These are phyloP conservation scores for Cutaneotrichosporon daszewskae DNA, from an alignment of 1,284 basidiomycete genomes.

Conservation along the genomic window DNA sequence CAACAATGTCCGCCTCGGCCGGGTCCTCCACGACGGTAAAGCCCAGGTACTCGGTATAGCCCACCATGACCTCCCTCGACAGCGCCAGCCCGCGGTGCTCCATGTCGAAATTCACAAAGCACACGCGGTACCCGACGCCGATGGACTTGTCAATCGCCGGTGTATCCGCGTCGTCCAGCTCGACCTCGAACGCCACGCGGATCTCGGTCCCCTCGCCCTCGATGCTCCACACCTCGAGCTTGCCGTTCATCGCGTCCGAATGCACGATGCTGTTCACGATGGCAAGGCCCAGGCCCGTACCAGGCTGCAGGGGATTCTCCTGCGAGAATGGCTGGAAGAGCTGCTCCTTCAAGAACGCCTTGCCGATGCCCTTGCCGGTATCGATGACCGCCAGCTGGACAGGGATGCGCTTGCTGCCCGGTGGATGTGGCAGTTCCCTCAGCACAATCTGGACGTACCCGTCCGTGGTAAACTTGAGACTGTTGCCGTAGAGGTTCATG, in stretches of 20 bases:
- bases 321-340: slow-evolving; percentile 97
- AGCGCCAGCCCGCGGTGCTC: slow-evolving; percentile 65
- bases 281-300: slow-evolving; percentile 91
- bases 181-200: slow-evolving; percentile 76
- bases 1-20: slow-evolving; percentile 64
- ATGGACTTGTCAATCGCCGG: slow-evolving; percentile 8
- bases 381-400: slow-evolving; percentile 83
- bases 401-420: slow-evolving; percentile 59
- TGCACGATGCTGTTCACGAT: slow-evolving; percentile 84
- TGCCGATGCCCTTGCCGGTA: slow-evolving; percentile 87
- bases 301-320: slow-evolving; percentile 61
- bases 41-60: slow-evolving; percentile 75
- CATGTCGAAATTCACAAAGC: slow-evolving; percentile 67
- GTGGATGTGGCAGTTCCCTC: slow-evolving; percentile 61
- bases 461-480: slow-evolving; percentile 85
- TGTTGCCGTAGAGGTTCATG: slow-evolving; percentile 95
- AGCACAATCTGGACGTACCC: slow-evolving; percentile 84
- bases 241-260: slow-evolving; percentile 78
- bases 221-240: slow-evolving; percentile 54
- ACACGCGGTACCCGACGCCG: slow-evolving; percentile 55
- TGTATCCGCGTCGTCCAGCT: slow-evolving; percentile 43
- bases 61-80: slow-evolving; percentile 58
- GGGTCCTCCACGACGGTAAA: slow-evolving; percentile 54
- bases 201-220: slow-evolving; percentile 92
- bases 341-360: slow-evolving; percentile 85